Conservation (phyloP, 2,329 filamentous ascomycete species). For the Trematosphaeria pertusa region DNA sequence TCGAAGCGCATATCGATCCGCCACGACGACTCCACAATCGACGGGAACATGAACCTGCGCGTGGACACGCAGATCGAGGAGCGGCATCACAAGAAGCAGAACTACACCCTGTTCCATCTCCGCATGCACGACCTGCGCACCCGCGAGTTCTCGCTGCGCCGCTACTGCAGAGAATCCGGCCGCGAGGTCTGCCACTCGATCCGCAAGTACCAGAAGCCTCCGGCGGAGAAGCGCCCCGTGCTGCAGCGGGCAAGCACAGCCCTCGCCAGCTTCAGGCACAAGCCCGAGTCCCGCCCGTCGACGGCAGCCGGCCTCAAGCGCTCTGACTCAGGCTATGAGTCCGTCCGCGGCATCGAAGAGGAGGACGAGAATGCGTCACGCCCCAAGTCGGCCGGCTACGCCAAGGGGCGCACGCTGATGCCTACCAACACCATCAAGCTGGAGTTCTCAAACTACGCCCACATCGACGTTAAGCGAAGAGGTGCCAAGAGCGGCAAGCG, state of each 20-base stretch:
- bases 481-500: conserved; percentile 72
- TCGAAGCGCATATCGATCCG: conserved; percentile 79
- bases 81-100: conserved; percentile 65
- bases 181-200: conserved; percentile 89
- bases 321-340: conserved; percentile 66
- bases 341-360: conserved; percentile 41
- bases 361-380: conserved; percentile 37
- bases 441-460: conserved; percentile 97
- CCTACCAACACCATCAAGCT: conserved; percentile 84
- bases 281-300: conserved; percentile 58
- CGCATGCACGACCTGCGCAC: conserved; percentile 90
- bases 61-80: conserved; percentile 76
- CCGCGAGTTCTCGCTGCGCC: conserved; percentile 86
- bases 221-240: conserved; percentile 57
- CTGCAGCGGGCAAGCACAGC: conserved; percentile 67
- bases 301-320: conserved; percentile 56
- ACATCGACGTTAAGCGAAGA: conserved; percentile 78
- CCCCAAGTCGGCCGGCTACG: conserved; percentile 42
- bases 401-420: conserved; percentile 49
- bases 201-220: conserved; percentile 69
- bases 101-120: conserved; percentile 86
- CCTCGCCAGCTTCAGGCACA: conserved; percentile 62
- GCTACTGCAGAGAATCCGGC: conserved; percentile 91
- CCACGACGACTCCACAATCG: conserved; percentile 87
- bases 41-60: conserved; percentile 96